Conservation (phyloP, 768 basidiomycete genomes). For the Artomyces pyxidatus region DNA sequence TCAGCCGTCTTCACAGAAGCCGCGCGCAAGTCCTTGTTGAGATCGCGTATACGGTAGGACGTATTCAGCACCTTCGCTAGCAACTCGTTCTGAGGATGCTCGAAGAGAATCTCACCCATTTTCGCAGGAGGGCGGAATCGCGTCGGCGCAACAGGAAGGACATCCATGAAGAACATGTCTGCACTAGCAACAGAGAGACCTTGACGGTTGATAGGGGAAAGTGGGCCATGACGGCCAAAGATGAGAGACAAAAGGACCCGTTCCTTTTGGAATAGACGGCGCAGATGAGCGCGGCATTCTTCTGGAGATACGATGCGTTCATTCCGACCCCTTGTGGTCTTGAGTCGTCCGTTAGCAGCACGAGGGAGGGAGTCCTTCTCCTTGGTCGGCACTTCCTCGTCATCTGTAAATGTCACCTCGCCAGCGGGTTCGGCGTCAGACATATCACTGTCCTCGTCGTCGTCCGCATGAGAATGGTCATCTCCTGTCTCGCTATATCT, state of each 20-base stretch:
- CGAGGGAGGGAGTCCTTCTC: slow-evolving; percentile 20
- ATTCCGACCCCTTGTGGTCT: slow-evolving; percentile 70
- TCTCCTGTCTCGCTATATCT: slow-evolving; percentile 8
- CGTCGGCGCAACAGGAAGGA: slow-evolving; percentile 85
- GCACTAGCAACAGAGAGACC: slow-evolving; percentile 67
- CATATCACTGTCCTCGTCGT: slow-evolving; percentile 42
- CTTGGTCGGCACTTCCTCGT: slow-evolving; percentile 25
- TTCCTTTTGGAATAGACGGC: slow-evolving; percentile 82
- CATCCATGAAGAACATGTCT: slow-evolving; percentile 97
- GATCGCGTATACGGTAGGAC: slow-evolving; percentile 70
- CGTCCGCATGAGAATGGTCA: slow-evolving; percentile 1
- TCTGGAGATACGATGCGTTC: slow-evolving; percentile 88
- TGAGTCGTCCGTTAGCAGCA: slow-evolving; percentile 72
- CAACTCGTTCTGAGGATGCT: slow-evolving; percentile 93
- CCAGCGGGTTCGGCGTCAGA: slow-evolving; percentile 43
- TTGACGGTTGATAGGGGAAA: slow-evolving; percentile 50
- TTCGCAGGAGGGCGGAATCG: slow-evolving; percentile 92
- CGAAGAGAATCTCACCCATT: slow-evolving; percentile 89
- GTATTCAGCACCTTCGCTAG: slow-evolving; percentile 75
- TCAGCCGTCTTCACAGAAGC: slow-evolving; percentile 50
- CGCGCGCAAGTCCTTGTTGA: slow-evolving; percentile 56
- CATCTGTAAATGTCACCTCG: slow-evolving; percentile 41
- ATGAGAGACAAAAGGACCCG: slow-evolving; percentile 74
- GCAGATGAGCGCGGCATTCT: slow-evolving; percentile 91
- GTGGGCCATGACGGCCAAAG: slow-evolving; percentile 89